A percentile compares a stretch with the other conserved stretches of the same genome.
These are phyloP conservation scores for Cryptococcus floricola DNA, from an alignment of 1,284 basidiomycete genomes.

Conservation along the genomic window DNA sequence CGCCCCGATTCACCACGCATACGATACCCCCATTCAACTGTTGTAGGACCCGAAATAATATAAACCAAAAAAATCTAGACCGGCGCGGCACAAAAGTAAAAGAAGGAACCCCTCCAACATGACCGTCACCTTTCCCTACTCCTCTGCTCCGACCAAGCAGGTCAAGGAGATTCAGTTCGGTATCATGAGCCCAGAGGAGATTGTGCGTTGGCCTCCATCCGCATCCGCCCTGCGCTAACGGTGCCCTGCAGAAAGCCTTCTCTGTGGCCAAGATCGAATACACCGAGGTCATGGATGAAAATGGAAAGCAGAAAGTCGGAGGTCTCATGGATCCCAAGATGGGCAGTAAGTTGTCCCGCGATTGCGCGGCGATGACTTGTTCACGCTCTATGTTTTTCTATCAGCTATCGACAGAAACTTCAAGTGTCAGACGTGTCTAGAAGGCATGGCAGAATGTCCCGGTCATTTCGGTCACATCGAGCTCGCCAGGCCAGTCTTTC, in stretches of 20 bases:
- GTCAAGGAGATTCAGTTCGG: constrained; percentile 99
- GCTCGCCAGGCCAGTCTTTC: constrained; percentile 91
- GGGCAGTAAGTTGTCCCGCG: constrained; percentile 60
- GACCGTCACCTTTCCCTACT: constrained; percentile 61
- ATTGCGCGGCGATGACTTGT: constrained; percentile 8
- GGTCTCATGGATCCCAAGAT: constrained; percentile 97
- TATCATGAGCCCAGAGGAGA: constrained; percentile 99
- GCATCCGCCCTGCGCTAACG: constrained; percentile 3
- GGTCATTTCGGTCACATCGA: constrained; percentile 99
- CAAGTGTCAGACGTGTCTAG: constrained; percentile 99
- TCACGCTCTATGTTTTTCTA: constrained; percentile 19
- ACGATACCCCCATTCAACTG: not conserved
- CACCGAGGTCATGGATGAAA: constrained; percentile 97
- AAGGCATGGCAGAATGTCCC: constrained; percentile 96
- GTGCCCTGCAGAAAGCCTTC: constrained; percentile 75
- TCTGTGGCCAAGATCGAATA: constrained; percentile 97
- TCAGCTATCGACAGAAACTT: constrained; percentile 91
- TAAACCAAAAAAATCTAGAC: not conserved
- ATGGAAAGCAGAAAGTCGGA: constrained; percentile 79
- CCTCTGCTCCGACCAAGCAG: constrained; percentile 85
- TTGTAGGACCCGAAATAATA: not conserved
- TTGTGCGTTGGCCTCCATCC: constrained; percentile 55
- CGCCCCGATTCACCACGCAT: not conserved
- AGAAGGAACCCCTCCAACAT: constrained; percentile 22
- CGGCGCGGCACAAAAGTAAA: not conserved